phyloP scores from a whole-genome alignment of 2,329 filamentous ascomycete genomes.

The Microdochium nivale region DNA sequence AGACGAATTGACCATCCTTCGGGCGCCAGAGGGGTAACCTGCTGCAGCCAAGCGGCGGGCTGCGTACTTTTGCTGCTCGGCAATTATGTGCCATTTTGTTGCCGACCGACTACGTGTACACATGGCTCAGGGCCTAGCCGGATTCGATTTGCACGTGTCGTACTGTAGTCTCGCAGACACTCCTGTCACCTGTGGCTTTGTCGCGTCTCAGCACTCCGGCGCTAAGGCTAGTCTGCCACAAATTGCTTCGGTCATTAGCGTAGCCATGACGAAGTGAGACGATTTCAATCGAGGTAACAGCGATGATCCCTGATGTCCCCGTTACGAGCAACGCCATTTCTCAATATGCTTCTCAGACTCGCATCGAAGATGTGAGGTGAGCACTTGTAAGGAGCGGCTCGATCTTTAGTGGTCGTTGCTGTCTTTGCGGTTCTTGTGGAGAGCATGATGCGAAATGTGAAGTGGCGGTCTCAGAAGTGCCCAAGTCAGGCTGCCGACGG shows the following conservation, averaged over 20 bases:
- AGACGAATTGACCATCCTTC: too few species aligned
- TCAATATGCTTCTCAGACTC: not conserved
- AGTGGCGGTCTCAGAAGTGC: too few species aligned
- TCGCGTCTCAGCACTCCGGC: not conserved
- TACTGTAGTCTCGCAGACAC: too few species aligned
- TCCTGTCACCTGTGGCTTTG: not conserved
- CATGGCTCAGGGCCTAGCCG: not conserved
- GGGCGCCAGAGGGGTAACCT: too few species aligned
- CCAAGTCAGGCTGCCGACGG: too few species aligned
- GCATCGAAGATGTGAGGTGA: not conserved
- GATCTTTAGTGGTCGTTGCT: not conserved
- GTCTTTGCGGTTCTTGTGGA: not conserved
- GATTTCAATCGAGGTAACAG: not conserved
- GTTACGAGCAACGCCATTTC: not conserved
- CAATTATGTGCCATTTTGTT: not conserved
- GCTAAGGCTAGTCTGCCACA: not conserved
- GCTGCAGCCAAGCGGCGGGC: not conserved
- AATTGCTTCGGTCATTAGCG: not conserved
- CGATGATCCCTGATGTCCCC: not conserved
- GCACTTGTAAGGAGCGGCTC: not conserved
- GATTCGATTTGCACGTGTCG: not conserved
- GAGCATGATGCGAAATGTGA: not conserved
- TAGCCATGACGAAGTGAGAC: not conserved
- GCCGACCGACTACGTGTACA: not conserved
- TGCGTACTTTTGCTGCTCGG: not conserved